Percentiles rank a stretch among this genome's conserved stretches.
phyloP scores from a whole-genome alignment of 179 eudicot species.

The Silene vulgaris region DNA sequence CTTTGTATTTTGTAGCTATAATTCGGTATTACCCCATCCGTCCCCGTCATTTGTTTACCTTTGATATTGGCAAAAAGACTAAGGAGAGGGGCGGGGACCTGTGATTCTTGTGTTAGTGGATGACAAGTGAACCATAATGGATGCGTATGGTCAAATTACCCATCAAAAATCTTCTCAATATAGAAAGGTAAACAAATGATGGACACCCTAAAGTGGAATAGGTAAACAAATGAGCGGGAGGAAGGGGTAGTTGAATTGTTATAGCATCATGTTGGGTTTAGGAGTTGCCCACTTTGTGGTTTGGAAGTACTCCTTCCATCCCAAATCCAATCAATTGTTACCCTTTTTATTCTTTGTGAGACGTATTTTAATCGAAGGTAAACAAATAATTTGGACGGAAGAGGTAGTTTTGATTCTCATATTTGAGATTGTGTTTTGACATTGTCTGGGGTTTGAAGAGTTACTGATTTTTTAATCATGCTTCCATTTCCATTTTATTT shows the following conservation, averaged over 20 bases:
- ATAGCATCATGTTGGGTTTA: neutral
- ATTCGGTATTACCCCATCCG: neutral
- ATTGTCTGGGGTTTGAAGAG: neutral
- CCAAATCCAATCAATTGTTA: neutral
- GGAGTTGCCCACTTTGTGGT: conserved; percentile 3
- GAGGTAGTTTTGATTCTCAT: neutral
- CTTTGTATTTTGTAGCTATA: neutral
- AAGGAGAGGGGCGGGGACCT: no score
- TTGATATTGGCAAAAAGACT: no score
- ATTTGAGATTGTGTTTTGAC: neutral
- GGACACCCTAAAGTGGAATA: no score
- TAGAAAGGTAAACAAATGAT: no score
- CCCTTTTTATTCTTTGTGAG: neutral
- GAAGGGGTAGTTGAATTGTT: neutral
- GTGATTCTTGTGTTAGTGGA: neutral
- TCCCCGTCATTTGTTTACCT: no score
- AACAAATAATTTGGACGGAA: neutral
- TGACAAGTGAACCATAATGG: no score
- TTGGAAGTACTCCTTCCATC: neutral
- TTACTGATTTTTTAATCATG: neutral
- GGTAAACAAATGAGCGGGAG: no score
- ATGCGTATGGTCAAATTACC: no score
- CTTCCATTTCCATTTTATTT: no score
- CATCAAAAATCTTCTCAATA: no score
- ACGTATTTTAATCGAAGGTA: neutral